These are phyloP conservation scores for Axilococcus clingmanii DNA, from an alignment of 139 green algal genomes.

Conservation along the genomic window DNA sequence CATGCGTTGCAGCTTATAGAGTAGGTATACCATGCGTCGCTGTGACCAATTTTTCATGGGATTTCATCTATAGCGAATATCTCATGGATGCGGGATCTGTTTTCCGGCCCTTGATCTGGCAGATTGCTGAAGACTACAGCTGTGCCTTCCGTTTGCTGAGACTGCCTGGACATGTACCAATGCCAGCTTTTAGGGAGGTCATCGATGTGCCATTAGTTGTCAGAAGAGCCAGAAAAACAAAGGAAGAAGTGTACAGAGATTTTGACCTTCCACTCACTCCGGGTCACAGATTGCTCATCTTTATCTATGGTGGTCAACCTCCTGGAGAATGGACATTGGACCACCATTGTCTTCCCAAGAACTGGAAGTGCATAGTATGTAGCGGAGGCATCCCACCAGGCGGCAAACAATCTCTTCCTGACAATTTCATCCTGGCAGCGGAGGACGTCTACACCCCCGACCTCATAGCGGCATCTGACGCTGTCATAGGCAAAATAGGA, in stretches of 20 bases:
- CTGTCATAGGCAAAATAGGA: conserved; percentile 64
- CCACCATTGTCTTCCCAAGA: conserved; percentile 34
- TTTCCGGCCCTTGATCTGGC: conserved; percentile 6
- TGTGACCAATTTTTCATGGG: conserved; percentile 64
- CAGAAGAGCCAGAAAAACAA: conserved; percentile 15
- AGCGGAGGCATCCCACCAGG: conserved; percentile 12
- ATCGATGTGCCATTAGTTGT: conserved; percentile 62
- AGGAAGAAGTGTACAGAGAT: conserved; percentile 8
- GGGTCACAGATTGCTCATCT: conserved; percentile 29
- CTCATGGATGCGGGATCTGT: conserved; percentile 14
- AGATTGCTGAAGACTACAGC: conserved; percentile 57
- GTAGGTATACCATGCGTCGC: conserved; percentile 41
- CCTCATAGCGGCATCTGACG: conserved; percentile 33
- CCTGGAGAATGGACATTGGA: conserved; percentile 28
- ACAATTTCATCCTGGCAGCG: conserved; percentile 32
- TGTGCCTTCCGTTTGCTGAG: conserved; percentile 32
- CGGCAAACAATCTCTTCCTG: conserved; percentile 11
- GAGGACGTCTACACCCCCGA: conserved; percentile 27
- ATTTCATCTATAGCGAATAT: conserved; percentile 64
- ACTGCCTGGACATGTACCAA: conserved; percentile 41
- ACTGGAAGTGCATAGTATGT: conserved; percentile 53
- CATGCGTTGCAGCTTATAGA: conserved; percentile 37
- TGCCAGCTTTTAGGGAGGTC: conserved; percentile 55
- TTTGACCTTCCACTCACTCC: background rate
- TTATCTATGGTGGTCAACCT: conserved; percentile 44